Conservation (phyloP, 495 filamentous ascomycete species). For the Tirmania nivea region DNA sequence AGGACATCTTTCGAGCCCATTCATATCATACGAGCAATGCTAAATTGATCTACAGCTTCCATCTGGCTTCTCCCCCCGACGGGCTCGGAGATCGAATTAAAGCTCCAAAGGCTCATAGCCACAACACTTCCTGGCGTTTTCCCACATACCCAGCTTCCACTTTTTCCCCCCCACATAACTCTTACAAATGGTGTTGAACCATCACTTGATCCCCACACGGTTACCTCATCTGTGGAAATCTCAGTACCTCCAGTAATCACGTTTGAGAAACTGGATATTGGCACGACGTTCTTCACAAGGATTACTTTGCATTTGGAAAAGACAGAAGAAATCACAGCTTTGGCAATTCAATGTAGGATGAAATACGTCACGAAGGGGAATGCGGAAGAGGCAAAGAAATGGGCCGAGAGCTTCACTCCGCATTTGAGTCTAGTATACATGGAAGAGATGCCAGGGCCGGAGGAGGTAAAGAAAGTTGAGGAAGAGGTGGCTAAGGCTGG, state of each 20-base stretch:
- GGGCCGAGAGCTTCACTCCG: constrained; percentile 12
- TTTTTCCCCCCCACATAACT: constrained; percentile 14
- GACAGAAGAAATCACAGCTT: constrained; percentile 4
- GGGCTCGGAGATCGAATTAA: constrained; percentile 6
- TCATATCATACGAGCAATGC: too few species aligned
- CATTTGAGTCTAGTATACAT: constrained; percentile 17
- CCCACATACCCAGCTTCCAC: constrained; percentile 7
- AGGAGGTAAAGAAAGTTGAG: constrained; percentile 3
- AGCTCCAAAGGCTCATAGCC: constrained; percentile 8
- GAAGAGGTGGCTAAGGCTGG: constrained; percentile 1
- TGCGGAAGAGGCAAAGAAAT: constrained; percentile 6
- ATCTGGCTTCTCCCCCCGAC: constrained; percentile 15
- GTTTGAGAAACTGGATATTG: constrained; percentile 10
- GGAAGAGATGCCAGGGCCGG: neutral
- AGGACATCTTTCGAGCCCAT: too few species aligned
- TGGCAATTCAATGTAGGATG: constrained; percentile 14
- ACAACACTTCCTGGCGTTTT: constrained; percentile 14
- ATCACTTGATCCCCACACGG: constrained; percentile 5
- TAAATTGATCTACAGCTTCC: neutral
- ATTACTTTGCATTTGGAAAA: constrained; percentile 12
- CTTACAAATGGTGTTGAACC: constrained; percentile 10
- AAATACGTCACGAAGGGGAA: constrained; percentile 8
- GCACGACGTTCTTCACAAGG: constrained; percentile 16
- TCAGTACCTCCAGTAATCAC: neutral
- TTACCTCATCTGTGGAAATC: constrained; percentile 3